Conservation (phyloP, 225 moss, liverwort and hornwort genomes). For the Anthoceros angustus region DNA sequence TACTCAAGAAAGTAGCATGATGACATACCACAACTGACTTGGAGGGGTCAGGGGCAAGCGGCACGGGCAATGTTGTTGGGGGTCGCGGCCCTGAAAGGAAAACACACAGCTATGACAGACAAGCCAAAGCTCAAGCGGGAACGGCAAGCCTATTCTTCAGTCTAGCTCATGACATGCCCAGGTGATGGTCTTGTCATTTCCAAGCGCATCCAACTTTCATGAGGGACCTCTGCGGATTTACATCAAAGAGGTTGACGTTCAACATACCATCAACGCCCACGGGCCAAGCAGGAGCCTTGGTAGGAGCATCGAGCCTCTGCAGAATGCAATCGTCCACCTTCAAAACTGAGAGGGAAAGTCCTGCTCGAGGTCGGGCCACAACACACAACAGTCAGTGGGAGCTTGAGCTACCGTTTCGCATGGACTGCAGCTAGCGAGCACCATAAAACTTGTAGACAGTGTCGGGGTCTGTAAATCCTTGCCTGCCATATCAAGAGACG, state of each 20-base stretch:
- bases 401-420: background rate
- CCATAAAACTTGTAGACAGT: background rate
- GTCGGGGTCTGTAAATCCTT: constrained; percentile 6
- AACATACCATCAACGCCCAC: constrained; percentile 69
- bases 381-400: background rate
- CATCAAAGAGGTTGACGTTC: constrained; percentile 12
- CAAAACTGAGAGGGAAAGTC: constrained; percentile 91
- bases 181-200: background rate
- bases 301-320: constrained; percentile 52
- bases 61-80: constrained; percentile 39
- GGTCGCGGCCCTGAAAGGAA: constrained; percentile 68
- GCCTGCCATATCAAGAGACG: constrained; percentile 99
- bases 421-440: background rate
- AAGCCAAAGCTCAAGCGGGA: no score
- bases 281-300: constrained; percentile 91
- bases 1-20: background rate
- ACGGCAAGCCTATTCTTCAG: background rate
- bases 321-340: constrained; percentile 78
- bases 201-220: background rate
- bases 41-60: constrained; percentile 11
- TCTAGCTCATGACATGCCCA: background rate
- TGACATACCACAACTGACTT: constrained; percentile 4
- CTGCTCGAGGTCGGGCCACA: constrained; percentile 18
- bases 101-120: constrained; percentile 8
- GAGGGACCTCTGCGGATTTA: constrained; percentile 13